Evolutionary conservation across 371 early-diverging fungal species (phyloP).

Genomic region (Mucor plumbeus): DNA sequence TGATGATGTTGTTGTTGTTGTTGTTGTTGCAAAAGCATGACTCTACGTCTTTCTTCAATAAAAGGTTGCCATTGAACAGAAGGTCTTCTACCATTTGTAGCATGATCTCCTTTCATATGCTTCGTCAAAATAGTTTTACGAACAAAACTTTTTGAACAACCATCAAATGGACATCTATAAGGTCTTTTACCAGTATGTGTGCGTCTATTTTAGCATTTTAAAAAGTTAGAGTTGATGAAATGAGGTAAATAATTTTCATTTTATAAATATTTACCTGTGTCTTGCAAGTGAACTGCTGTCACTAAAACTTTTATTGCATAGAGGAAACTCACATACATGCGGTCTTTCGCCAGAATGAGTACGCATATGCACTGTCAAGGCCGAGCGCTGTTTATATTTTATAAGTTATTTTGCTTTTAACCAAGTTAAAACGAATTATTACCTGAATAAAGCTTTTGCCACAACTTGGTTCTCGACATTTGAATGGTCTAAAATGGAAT

Average conservation of each 20-base stretch:
- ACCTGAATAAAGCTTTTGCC: constrained; percentile 81
- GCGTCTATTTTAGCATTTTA: constrained; percentile 35
- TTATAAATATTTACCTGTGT: constrained; percentile 47
- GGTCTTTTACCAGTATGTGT: constrained; percentile 79
- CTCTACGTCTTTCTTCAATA: constrained; percentile 48
- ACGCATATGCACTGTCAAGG: constrained; percentile 67
- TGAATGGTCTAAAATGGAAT: constrained; percentile 61
- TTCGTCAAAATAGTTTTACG: constrained; percentile 75
- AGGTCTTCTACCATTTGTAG: constrained; percentile 44
- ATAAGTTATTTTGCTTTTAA: background rate
- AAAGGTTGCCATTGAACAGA: constrained; percentile 57
- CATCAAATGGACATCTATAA: constrained; percentile 65
- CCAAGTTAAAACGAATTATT: constrained; percentile 20
- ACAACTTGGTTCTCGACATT: constrained; percentile 68
- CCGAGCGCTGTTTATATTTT: constrained; percentile 60
- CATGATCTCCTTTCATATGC: constrained; percentile 59
- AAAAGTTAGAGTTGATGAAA: background rate
- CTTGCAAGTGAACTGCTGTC: constrained; percentile 38
- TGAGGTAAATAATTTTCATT: background rate
- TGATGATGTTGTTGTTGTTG: constrained; percentile 34
- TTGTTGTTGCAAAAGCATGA: constrained; percentile 42
- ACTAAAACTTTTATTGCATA: constrained; percentile 32
- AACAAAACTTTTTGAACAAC: constrained; percentile 69
- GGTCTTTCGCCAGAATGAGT: constrained; percentile 38
- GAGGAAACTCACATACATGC: constrained; percentile 28